Base-by-base conservation (phyloP, 768 basidiomycete species). In the Tricholoma furcatifolium region DNA sequence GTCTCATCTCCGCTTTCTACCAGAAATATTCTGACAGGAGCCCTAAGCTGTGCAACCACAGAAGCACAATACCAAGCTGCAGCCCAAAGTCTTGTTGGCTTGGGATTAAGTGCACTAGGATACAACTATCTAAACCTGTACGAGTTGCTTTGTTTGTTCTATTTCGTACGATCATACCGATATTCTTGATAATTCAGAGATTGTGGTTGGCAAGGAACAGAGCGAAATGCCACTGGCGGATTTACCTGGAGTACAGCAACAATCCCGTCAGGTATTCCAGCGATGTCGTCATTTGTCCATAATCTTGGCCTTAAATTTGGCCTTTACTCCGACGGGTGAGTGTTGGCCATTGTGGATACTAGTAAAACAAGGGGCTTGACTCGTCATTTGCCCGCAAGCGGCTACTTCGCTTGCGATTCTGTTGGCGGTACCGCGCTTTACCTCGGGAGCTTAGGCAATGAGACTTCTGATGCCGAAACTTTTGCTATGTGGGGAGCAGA, bases 281-380 rank as follows among this genome's bases (percentile, higher is more conserved):
- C 74, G 1, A 60, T 76, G 41, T 66, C 67, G 17, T 63, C 70
- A 12, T 75, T 70, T 48, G 58, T 75, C 17, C 72, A 74, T 50
- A 62, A 59, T 41, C 60, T 70, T 27, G 74, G 74, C 7, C 84
- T 65, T 80, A 84, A 57, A 79, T 91, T 71, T 84, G 90, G 64
- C 72, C 82, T 67, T 79, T 78, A 70, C 79, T 89, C 89, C 53
- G 58, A 65, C 39, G 73, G 66, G 74, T 73, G 60, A 30, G 66
- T 47, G 10, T 12, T 45, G 3, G 40, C 36, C 9, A 12, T 27
- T 27, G 51, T 50, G 10, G 40, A 24, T 20, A n/a, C 30, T 36
- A n/a, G n/a, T n/a, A n/a, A n/a, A n/a, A n/a, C 11, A 14, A 21
- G 18, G 27, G 2, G 20, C 7, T 40, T 27, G 20, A 27, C 6